Percentiles rank a stretch among this genome's conserved stretches.
These are phyloP conservation scores for Coelastrella sp. DNA, from an alignment of 139 green algal species.

Conservation along the genomic window DNA sequence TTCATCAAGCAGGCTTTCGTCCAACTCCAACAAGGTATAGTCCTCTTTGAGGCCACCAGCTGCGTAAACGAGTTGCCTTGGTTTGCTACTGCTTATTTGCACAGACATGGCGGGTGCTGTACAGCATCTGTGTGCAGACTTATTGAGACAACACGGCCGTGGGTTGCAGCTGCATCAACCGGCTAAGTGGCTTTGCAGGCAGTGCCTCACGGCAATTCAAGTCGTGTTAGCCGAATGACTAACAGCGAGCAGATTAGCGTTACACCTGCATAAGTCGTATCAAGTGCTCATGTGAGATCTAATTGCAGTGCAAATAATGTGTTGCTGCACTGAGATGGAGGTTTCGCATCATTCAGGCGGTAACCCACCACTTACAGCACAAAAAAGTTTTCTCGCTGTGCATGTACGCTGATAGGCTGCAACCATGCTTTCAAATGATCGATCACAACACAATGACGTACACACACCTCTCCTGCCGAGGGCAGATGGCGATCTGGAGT, in stretches of 20 bases:
- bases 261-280: no score
- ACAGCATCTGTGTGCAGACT: not conserved
- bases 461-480: not conserved
- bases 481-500: conserved; percentile 4
- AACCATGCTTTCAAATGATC: no score
- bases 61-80: conserved; percentile 42
- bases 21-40: conserved; percentile 52
- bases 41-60: conserved; percentile 36
- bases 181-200: no score
- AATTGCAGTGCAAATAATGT: no score
- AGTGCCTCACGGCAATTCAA: no score
- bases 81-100: conserved; percentile 33
- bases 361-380: no score
- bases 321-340: no score
- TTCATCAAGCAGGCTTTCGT: conserved; percentile 50
- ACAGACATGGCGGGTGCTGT: conserved; percentile 16
- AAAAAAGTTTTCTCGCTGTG: no score
- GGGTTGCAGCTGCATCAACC: no score
- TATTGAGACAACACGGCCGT: not conserved
- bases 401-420: no score
- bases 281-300: no score
- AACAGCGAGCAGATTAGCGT: not conserved
- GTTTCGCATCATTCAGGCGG: no score
- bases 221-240: not conserved
- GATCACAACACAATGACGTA: not conserved